These are phyloP conservation scores for Claviceps sp. DNA, from an alignment of 2,329 filamentous ascomycete genomes.

Conservation along the genomic window DNA sequence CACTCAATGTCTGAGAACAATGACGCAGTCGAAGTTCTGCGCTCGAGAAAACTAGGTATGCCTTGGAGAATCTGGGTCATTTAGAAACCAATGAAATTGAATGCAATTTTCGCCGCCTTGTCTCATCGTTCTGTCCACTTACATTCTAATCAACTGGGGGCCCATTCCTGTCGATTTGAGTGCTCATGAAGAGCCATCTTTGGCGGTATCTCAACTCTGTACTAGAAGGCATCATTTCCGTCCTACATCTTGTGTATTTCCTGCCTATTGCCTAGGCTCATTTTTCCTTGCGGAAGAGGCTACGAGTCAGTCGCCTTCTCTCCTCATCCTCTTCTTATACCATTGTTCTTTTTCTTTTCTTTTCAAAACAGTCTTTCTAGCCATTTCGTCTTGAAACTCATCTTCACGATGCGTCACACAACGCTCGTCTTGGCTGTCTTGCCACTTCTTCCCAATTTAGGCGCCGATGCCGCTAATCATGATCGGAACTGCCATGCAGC, in stretches of 20 bases:
- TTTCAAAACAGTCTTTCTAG: background rate
- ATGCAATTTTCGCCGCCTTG: background rate
- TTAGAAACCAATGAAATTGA: background rate
- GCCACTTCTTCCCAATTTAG: constrained; percentile 1
- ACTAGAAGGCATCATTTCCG: background rate
- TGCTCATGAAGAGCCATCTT: background rate
- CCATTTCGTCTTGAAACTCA: background rate
- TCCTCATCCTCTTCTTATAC: background rate
- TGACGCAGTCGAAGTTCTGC: background rate
- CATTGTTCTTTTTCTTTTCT: background rate
- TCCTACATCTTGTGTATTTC: background rate
- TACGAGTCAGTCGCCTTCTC: background rate
- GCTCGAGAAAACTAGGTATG: background rate
- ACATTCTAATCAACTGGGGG: background rate
- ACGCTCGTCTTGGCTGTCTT: background rate
- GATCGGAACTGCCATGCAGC: background rate
- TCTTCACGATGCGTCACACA: background rate
- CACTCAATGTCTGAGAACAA: background rate
- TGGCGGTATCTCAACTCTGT: background rate
- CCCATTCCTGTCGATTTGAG: background rate
- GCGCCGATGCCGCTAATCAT: background rate
- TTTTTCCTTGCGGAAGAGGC: background rate
- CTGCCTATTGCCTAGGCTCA: background rate
- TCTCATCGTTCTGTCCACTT: background rate
- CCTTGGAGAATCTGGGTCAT: background rate